Conservation (phyloP, 148 eudicot genomes). For the Fagopyrum esculentum region DNA sequence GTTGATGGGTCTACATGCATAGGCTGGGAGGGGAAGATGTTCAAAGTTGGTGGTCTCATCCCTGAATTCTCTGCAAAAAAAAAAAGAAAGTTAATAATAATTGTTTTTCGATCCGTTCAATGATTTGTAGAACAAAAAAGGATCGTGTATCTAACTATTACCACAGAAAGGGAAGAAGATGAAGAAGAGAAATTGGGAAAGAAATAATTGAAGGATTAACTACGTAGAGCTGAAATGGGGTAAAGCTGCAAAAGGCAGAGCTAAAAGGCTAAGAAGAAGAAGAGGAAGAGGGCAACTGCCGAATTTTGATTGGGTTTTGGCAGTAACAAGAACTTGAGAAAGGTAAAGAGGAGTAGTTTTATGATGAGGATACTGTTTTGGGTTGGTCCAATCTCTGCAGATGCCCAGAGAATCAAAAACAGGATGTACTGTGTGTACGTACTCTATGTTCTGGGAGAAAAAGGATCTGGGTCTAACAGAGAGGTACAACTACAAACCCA, state of each 20-base stretch:
- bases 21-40: conserved; percentile 97
- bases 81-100: not conserved
- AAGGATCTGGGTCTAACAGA: not conserved
- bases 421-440: not conserved
- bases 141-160: not conserved
- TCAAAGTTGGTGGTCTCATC: conserved; percentile 84
- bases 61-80: conserved; percentile 49
- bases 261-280: not conserved
- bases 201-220: not conserved
- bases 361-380: not conserved
- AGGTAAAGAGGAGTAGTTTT: not conserved
- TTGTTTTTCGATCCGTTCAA: not conserved
- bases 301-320: not conserved
- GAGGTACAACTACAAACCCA: not conserved
- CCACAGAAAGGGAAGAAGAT: not conserved
- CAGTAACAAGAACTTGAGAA: conserved; percentile 3
- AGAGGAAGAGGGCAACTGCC: not conserved
- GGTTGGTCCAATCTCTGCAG: conserved; percentile 11
- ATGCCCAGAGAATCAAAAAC: conserved; percentile 3
- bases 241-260: not conserved
- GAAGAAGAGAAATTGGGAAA: not conserved
- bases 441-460: not conserved
- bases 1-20: conserved; percentile 82
- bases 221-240: not conserved
- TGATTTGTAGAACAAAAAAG: not conserved